A percentile compares a stretch with the other conserved stretches of the same genome.
phyloP scores from a whole-genome alignment of 2,329 filamentous ascomycete species.

The Orbilia ellipsospora region DNA sequence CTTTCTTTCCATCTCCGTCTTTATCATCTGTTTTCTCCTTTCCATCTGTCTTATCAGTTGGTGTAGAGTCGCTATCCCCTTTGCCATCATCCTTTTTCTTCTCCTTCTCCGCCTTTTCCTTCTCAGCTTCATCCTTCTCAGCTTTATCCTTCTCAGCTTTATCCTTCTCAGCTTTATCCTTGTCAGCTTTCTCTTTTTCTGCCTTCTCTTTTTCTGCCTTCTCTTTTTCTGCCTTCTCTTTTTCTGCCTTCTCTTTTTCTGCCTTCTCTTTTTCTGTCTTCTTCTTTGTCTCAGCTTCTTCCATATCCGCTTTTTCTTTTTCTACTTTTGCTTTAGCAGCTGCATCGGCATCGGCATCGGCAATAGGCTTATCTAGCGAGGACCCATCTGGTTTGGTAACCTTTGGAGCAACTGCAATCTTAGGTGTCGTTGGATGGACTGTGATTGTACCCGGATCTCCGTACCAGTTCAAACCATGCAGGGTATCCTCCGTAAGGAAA shows the following conservation, averaged over 20 bases:
- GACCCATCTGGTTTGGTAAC: neutral
- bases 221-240: neutral
- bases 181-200: neutral
- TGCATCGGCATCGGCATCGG: neutral
- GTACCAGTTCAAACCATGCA: conserved; percentile 36
- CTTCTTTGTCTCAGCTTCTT: neutral
- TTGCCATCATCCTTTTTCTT: neutral
- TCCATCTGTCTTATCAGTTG: neutral
- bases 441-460: conserved; percentile 31
- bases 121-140: neutral
- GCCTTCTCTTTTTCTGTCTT: conserved; percentile 2
- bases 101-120: neutral
- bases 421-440: neutral
- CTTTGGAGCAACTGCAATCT: neutral
- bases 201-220: neutral
- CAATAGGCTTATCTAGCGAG: neutral
- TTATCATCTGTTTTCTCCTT: neutral
- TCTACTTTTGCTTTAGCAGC: conserved; percentile 2
- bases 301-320: neutral
- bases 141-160: neutral
- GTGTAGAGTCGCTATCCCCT: neutral
- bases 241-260: neutral
- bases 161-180: neutral
- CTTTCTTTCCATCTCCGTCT: neutral
- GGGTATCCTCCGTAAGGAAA: conserved; percentile 37